Conservation (phyloP, 2,329 filamentous ascomycete genomes). For the Pseudomassariella vexata region DNA sequence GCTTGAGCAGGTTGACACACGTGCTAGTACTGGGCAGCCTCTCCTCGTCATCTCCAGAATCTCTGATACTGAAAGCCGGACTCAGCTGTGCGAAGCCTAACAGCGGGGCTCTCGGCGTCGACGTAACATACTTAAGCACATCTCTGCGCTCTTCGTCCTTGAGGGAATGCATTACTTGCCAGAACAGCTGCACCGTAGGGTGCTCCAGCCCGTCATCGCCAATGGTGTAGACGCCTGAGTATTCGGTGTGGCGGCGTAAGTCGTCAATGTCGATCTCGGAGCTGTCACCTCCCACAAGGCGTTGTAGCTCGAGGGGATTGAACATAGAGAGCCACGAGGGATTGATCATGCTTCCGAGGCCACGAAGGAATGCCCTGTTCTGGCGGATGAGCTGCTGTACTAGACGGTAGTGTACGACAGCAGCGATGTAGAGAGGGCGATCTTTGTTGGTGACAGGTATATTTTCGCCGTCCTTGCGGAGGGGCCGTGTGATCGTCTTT, state of each 20-base stretch:
- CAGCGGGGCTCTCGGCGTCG: constrained; percentile 82
- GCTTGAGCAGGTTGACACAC: constrained; percentile 89
- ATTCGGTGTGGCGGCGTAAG: constrained; percentile 74
- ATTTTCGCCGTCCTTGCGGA: constrained; percentile 72
- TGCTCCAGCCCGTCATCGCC: constrained; percentile 89
- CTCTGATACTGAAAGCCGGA: constrained; percentile 83
- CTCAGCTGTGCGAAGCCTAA: constrained; percentile 83
- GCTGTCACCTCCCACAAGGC: constrained; percentile 82
- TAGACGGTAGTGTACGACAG: constrained; percentile 82
- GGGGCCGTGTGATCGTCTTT: constrained; percentile 64
- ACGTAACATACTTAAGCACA: constrained; percentile 93
- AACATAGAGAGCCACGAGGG: constrained; percentile 97
- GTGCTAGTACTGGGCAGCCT: constrained; percentile 90
- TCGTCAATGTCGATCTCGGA: constrained; percentile 84
- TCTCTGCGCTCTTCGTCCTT: constrained; percentile 73
- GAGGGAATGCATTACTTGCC: constrained; percentile 77
- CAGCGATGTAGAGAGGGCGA: constrained; percentile 87
- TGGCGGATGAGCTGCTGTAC: constrained; percentile 74
- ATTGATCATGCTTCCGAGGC: constrained; percentile 81
- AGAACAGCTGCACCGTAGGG: constrained; percentile 79
- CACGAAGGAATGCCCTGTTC: constrained; percentile 80
- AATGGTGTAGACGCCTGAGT: constrained; percentile 81
- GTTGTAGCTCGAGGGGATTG: constrained; percentile 92
- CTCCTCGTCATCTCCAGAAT: constrained; percentile 69
- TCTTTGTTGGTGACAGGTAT: constrained; percentile 85